Percentiles rank a stretch among this genome's conserved stretches.
Conservation (phyloP, 208 protist species). For the Endotrypanum monterogeii region DNA sequence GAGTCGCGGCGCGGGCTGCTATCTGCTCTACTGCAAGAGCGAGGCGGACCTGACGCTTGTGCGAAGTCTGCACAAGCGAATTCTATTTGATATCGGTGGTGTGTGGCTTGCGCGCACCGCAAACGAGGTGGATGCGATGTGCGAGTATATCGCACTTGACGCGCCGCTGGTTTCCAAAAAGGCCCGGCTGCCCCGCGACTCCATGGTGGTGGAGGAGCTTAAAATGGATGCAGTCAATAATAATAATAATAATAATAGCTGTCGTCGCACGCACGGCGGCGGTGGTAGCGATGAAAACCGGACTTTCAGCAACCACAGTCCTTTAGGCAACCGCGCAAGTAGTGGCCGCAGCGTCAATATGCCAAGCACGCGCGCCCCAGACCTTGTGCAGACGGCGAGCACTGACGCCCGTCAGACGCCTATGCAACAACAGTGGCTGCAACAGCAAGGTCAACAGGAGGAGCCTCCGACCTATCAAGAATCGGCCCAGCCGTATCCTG, state of each 20-base stretch:
- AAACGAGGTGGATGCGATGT: conserved; percentile 75
- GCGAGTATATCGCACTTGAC: conserved; percentile 77
- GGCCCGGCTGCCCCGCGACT: conserved; percentile 70
- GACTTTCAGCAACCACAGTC: conserved; percentile 4
- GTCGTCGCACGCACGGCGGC: conserved; percentile 16
- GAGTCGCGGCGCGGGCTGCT: conserved; percentile 75
- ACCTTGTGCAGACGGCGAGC: background rate
- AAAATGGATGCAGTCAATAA: conserved; percentile 41
- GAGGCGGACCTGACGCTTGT: conserved; percentile 63
- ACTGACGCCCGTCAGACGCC: background rate
- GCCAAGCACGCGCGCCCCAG: background rate
- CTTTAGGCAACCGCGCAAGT: conserved; percentile 1
- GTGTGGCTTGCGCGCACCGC: conserved; percentile 76
- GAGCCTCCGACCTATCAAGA: conserved; percentile 17
- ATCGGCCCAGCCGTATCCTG: background rate
- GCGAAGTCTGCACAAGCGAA: conserved; percentile 75
- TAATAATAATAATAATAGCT: too few relatives aligned
- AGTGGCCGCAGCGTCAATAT: background rate
- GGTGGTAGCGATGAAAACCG: conserved; percentile 15
- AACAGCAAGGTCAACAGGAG: conserved; percentile 9
- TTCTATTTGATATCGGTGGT: conserved; percentile 82
- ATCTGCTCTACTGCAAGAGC: conserved; percentile 70
- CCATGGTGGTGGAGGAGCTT: conserved; percentile 86
- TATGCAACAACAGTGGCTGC: conserved; percentile 5
- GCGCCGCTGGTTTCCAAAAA: conserved; percentile 58